Conservation (phyloP, 208 protist species). For the Wallacemonas sp. region DNA sequence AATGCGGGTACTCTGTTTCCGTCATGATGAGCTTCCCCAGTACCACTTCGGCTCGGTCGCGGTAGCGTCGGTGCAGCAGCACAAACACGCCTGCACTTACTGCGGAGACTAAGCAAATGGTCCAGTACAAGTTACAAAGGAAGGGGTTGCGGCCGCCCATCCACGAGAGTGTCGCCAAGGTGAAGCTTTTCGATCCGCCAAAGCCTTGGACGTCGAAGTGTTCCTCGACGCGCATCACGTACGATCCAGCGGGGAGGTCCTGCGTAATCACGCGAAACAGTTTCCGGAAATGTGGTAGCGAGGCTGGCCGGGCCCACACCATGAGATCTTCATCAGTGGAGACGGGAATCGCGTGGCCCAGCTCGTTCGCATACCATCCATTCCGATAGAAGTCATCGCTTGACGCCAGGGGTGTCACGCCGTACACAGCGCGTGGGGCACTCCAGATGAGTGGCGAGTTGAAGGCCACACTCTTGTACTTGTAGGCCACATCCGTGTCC, state of each 20-base stretch:
- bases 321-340: slow-evolving; percentile 97
- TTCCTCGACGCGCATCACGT: slow-evolving; percentile 89
- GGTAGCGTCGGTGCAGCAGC: slow-evolving; percentile 35
- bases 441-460: slow-evolving; percentile 44
- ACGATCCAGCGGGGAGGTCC: slow-evolving; percentile 81
- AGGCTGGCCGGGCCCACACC: slow-evolving; percentile 97
- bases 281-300: slow-evolving; percentile 97
- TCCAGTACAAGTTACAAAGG: slow-evolving; percentile 92
- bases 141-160: slow-evolving; percentile 96
- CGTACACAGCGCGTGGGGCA: slow-evolving; percentile 36
- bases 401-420: slow-evolving; percentile 23
- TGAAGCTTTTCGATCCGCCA: slow-evolving; percentile 94
- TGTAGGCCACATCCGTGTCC: slow-evolving; percentile 81
- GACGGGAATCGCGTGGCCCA: slow-evolving; percentile 78
- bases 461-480: slow-evolving; percentile 78
- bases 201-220: slow-evolving; percentile 91
- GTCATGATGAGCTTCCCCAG: slow-evolving; percentile 34
- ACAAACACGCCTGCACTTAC: slow-evolving; percentile 67
- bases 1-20: slow-evolving; percentile 2
- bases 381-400: slow-evolving; percentile 74
- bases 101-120: slow-evolving; percentile 86
- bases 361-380: slow-evolving; percentile 85
- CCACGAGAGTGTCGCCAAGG: slow-evolving; percentile 93
- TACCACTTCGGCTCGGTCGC: slow-evolving; percentile 32
- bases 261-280: slow-evolving; percentile 93